Evolutionary conservation across 2,329 filamentous ascomycete genomes (phyloP).

Genomic region (Aphanoascus verrucosus): DNA sequence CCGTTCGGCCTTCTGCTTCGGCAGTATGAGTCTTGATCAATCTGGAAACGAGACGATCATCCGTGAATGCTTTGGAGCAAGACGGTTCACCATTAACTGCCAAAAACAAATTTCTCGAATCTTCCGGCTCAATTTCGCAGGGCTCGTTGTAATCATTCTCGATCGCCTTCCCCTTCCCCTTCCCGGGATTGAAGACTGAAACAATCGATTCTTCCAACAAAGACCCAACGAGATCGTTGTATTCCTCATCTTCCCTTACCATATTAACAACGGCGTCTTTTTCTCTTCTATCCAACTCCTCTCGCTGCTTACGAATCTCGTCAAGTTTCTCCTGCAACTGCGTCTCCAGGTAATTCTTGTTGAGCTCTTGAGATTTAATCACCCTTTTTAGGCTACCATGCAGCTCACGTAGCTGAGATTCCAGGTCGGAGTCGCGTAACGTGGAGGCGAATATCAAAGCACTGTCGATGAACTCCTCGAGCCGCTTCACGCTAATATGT

Average conservation of each 20-base stretch:
- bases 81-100: too few relatives aligned
- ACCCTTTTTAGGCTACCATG: slow-evolving; percentile 21
- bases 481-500: slow-evolving; percentile 20
- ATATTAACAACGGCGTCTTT: not conserved
- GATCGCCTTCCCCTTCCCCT: not conserved
- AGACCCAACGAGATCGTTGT: not conserved
- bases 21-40: too few relatives aligned
- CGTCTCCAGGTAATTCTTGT: slow-evolving; percentile 1
- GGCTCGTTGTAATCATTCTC: not conserved
- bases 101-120: not conserved
- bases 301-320: not conserved
- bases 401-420: slow-evolving; percentile 14
- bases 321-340: slow-evolving; percentile 2
- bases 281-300: slow-evolving; percentile 4
- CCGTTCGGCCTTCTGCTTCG: too few relatives aligned
- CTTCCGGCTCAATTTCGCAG: not conserved
- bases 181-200: not conserved
- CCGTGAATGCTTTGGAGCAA: too few relatives aligned
- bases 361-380: not conserved
- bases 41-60: too few relatives aligned
- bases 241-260: slow-evolving; percentile 1
- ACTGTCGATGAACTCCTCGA: slow-evolving; percentile 23
- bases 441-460: slow-evolving; percentile 22
- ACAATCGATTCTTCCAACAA: not conserved
- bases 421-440: slow-evolving; percentile 21